Evolutionary conservation across 495 filamentous ascomycete species (phyloP), one percentile per base, ranked within the genome.

Genomic region (Penicillium riverlandense): DNA sequence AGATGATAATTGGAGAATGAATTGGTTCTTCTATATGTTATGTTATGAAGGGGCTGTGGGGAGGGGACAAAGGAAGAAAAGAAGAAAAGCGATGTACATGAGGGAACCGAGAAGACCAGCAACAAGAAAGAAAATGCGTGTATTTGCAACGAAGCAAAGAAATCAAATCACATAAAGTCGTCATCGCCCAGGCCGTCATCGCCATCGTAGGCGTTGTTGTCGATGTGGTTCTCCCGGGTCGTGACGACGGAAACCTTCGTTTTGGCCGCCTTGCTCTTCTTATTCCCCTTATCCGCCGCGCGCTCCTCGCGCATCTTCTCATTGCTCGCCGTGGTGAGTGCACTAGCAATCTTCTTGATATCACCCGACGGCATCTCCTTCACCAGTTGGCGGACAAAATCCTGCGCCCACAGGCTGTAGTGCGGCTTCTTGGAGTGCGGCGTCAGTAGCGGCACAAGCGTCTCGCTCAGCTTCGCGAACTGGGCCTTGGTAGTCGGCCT

Each of bases 221-320:
- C 91, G 15, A 81, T 74, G 43, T 69, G 78, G 47, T 71, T 65
- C 51, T 90, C 83, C 35, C 86, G 70, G 46, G 68, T 78, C 5
- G 88, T 79, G 9, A 83, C 82, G 29, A 99, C 71, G 12, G 79
- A 82, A 34, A 85, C 76, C 81, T 99, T 99, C 11, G 85, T 91
- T 80, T 96, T 96, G 35, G 85, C 85, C 8, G 87, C 87, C 76
- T 96, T 96, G 47, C 71, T 84, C 78, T 97, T 99, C 84, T 96
- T 97, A 49, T 82, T 87, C 16, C 86, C 86, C 75, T 96, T 97
- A 52, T 96, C 90, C 4, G 87, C 81, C 10, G 82, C 78, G 74
- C 96, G 95, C 79, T 99, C 94, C 67, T 96, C 92, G 74, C 88
- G 94, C 88, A 96, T 87, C 78, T 92, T 96, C 79, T 99, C 94